These are phyloP conservation scores for Cordyceps cicadae DNA, from an alignment of 2,329 filamentous ascomycete genomes.

Conservation along the genomic window DNA sequence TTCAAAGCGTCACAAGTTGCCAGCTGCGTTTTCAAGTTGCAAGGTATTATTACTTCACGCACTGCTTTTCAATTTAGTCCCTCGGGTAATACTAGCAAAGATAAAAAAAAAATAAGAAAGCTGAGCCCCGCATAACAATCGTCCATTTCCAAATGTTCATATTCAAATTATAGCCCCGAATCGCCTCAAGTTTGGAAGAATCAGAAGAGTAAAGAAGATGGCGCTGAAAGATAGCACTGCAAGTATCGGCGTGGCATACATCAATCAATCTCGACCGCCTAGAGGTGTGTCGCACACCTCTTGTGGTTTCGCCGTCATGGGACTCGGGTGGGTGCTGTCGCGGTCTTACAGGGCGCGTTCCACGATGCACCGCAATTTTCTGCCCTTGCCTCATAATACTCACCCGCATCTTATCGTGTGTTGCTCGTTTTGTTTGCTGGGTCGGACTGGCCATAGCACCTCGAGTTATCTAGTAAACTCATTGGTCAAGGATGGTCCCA, in stretches of 20 bases:
- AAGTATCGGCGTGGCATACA: conserved; percentile 2
- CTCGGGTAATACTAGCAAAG: conserved; percentile 9
- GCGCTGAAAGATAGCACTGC: not conserved
- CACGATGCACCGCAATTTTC: not conserved
- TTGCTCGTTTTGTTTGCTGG: conserved; percentile 6
- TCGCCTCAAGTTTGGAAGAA: not conserved
- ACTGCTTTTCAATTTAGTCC: not conserved
- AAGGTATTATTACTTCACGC: not conserved
- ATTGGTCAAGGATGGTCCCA: conserved; percentile 27
- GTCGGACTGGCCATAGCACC: not conserved
- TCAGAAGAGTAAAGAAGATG: not conserved
- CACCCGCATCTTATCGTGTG: not conserved
- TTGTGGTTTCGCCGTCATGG: not conserved
- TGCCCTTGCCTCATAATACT: not conserved
- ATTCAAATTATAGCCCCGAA: conserved; percentile 4
- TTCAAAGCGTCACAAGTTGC: not conserved
- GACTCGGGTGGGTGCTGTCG: not conserved
- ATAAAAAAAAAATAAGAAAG: conserved; percentile 13
- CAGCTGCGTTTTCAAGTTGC: not conserved
- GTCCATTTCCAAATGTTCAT: conserved; percentile 19
- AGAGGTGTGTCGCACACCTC: not conserved
- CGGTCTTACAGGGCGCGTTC: not conserved
- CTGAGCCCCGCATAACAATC: conserved; percentile 15
- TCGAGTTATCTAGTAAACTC: conserved; percentile 25
- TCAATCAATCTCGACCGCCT: not conserved